Evolutionary conservation across 441 rosid genomes (phyloP).

Genomic region (Erysimum cheiri): DNA sequence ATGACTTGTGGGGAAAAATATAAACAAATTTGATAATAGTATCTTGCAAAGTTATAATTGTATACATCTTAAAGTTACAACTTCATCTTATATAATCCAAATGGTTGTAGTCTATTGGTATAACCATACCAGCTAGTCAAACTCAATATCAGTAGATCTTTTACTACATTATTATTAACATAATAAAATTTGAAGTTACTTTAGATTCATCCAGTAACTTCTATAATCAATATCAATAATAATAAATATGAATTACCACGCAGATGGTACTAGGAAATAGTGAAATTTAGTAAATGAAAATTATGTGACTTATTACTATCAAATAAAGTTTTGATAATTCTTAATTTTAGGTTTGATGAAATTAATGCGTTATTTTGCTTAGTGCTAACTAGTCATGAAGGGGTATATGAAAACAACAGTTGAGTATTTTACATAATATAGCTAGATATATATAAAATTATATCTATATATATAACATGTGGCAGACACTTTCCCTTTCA

Average conservation of each 20-base stretch:
- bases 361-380: background rate
- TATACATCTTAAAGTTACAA: background rate
- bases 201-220: background rate
- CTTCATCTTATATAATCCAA: constrained; percentile 23
- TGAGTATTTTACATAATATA: background rate
- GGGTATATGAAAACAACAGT: constrained; percentile 28
- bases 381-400: constrained; percentile 22
- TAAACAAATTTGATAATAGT: background rate
- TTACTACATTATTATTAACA: background rate
- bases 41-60: background rate
- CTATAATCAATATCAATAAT: background rate
- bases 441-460: background rate
- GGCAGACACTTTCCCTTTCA: constrained; percentile 44
- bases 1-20: background rate
- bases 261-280: no score
- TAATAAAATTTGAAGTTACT: background rate
- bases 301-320: background rate
- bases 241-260: background rate
- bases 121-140: background rate
- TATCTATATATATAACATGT: constrained; percentile 11
- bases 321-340: background rate
- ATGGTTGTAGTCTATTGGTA: background rate
- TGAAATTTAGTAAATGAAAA: background rate
- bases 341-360: background rate
- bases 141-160: background rate